These are phyloP conservation scores for Iodosphaeria phyllophila DNA, from an alignment of 2,329 filamentous ascomycete genomes.

Conservation along the genomic window DNA sequence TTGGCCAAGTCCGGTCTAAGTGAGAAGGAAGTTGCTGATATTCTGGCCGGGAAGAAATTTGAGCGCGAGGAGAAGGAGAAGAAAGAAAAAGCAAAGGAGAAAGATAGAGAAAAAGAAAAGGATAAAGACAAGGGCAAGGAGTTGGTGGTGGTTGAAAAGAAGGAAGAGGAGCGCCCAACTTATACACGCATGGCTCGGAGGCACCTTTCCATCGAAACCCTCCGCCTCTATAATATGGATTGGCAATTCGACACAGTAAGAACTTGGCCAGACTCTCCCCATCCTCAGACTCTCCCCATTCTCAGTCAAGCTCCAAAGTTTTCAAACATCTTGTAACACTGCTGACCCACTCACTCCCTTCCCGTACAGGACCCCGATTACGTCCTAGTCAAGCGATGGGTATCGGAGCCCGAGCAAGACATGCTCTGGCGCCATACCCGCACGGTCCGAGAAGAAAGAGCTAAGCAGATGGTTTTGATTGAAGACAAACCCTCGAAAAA, in stretches of 20 bases:
- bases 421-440: conserved; percentile 55
- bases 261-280: too few species aligned
- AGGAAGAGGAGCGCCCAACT: conserved; percentile 22
- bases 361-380: conserved; percentile 41
- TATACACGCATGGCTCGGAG: conserved; percentile 45
- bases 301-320: neutral
- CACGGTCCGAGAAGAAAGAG: conserved; percentile 36
- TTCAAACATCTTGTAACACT: neutral
- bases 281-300: neutral
- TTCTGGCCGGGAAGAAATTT: conserved; percentile 23
- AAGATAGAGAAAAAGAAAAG: conserved; percentile 6
- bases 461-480: conserved; percentile 24
- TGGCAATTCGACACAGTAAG: conserved; percentile 38
- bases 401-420: conserved; percentile 53
- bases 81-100: conserved; percentile 15
- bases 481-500: conserved; percentile 22
- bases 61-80: conserved; percentile 30
- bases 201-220: conserved; percentile 42
- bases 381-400: conserved; percentile 55
- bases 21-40: conserved; percentile 37
- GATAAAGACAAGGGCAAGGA: too few species aligned
- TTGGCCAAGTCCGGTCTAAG: conserved; percentile 38
- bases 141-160: too few species aligned
- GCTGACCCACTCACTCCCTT: neutral
- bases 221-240: conserved; percentile 34